Percentiles rank a stretch among this genome's conserved stretches.
phyloP scores from a whole-genome alignment of 495 filamentous ascomycete species.

The Penicillium argentinense region DNA sequence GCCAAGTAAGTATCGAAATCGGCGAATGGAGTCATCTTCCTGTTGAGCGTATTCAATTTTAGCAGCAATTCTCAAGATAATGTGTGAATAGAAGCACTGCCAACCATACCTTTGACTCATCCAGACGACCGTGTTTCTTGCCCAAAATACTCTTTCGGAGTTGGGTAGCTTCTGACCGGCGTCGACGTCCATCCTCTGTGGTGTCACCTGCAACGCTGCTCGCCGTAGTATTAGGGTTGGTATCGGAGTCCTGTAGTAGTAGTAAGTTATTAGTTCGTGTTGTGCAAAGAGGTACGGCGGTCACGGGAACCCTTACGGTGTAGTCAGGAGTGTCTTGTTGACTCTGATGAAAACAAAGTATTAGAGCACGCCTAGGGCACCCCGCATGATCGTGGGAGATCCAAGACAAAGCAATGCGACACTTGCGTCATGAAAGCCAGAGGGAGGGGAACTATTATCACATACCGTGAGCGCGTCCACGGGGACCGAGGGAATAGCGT shows the following conservation, averaged over 20 bases:
- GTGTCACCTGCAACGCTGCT: conserved; percentile 81
- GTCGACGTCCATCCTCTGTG: conserved; percentile 73
- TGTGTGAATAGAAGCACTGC: too few species aligned
- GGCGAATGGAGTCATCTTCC: conserved; percentile 93
- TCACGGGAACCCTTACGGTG: conserved; percentile 47
- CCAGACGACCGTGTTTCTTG: conserved; percentile 88
- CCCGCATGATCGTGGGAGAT: too few species aligned
- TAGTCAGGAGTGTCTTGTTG: conserved; percentile 82
- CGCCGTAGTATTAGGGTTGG: conserved; percentile 86
- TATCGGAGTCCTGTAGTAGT: conserved; percentile 71
- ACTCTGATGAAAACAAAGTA: conserved; percentile 44
- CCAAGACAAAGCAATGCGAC: conserved; percentile 2
- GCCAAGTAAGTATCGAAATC: conserved; percentile 94
- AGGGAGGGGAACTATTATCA: background rate
- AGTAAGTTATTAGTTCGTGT: conserved; percentile 3
- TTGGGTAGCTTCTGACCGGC: conserved; percentile 79
- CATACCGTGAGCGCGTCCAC: conserved; percentile 51
- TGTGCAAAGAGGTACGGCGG: background rate
- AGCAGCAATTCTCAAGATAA: too few species aligned
- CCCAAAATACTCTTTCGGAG: conserved; percentile 87
- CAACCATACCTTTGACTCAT: conserved; percentile 88
- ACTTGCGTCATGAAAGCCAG: background rate
- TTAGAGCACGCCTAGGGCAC: too few species aligned
- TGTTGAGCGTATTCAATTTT: too few species aligned
- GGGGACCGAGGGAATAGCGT: conserved; percentile 40